Conservation (phyloP, 139 green algal species). For the Closterium sp. region DNA sequence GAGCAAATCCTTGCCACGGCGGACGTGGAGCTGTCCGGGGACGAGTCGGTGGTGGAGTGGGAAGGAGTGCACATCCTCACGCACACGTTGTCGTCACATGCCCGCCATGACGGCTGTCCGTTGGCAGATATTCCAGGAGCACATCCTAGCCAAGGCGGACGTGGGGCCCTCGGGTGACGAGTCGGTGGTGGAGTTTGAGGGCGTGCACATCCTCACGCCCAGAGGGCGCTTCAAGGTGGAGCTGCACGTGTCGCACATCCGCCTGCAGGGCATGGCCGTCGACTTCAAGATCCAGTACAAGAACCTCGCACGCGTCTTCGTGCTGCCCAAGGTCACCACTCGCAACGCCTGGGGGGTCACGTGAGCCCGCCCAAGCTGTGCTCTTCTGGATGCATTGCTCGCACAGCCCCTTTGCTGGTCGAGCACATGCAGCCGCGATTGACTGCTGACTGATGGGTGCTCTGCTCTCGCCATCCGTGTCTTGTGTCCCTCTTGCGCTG, state of each 20-base stretch:
- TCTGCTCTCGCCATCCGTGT: no score
- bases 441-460: no score
- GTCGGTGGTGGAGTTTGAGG: slow-evolving; percentile 65
- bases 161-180: slow-evolving; percentile 39
- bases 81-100: no score
- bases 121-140: slow-evolving; percentile 46
- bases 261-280: slow-evolving; percentile 62
- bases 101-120: no score
- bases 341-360: no score
- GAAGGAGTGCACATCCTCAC: no score
- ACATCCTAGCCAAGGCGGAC: slow-evolving; percentile 38
- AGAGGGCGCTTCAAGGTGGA: slow-evolving; percentile 60
- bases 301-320: slow-evolving; percentile 80
- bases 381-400: no score
- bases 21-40: no score
- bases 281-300: slow-evolving; percentile 94
- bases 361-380: neutral
- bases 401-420: no score
- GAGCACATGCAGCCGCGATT: no score
- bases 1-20: no score
- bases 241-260: slow-evolving; percentile 49
- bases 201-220: slow-evolving; percentile 65
- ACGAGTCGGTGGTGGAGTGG: no score
- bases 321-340: slow-evolving; percentile 80
- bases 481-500: neutral